These are phyloP conservation scores for Phytophthora syringae DNA, from an alignment of 352 stramenopile species.

Conservation along the genomic window DNA sequence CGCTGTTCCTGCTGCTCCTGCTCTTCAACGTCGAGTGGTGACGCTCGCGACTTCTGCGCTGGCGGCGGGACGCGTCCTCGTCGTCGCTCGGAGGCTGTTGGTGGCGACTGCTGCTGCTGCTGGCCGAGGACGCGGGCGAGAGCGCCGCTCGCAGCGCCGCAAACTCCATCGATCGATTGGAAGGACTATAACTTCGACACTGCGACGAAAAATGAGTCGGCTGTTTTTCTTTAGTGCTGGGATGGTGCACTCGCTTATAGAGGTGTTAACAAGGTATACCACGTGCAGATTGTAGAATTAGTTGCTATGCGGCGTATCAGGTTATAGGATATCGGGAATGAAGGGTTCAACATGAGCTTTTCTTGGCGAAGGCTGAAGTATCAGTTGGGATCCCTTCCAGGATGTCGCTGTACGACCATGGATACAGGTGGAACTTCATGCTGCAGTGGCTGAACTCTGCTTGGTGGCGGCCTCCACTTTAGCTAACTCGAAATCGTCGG, in stretches of 20 bases:
- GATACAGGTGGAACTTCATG: too few species aligned
- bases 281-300: background rate
- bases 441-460: too few species aligned
- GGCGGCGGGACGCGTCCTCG: conserved; percentile 24
- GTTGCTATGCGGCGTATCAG: background rate
- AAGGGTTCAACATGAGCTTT: background rate
- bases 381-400: too few species aligned
- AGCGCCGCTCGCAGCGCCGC: conserved; percentile 11
- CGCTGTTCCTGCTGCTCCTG: conserved; percentile 39
- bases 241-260: background rate
- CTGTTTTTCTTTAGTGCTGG: background rate
- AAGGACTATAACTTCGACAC: conserved; percentile 21
- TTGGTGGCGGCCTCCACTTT: too few species aligned
- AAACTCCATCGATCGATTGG: conserved; percentile 18
- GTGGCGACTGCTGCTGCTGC: conserved; percentile 20
- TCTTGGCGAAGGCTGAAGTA: background rate
- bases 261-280: background rate
- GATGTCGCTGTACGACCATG: too few species aligned
- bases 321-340: background rate
- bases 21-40: too few species aligned
- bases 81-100: background rate
- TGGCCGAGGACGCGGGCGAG: conserved; percentile 22
- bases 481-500: too few species aligned
- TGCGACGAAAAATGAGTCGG: conserved; percentile 11
- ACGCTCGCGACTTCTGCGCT: conserved; percentile 31